A percentile compares a stretch with the other conserved stretches of the same genome.
These are phyloP conservation scores for Alternaria arbusti DNA, from an alignment of 2,329 filamentous ascomycete species.

Conservation along the genomic window DNA sequence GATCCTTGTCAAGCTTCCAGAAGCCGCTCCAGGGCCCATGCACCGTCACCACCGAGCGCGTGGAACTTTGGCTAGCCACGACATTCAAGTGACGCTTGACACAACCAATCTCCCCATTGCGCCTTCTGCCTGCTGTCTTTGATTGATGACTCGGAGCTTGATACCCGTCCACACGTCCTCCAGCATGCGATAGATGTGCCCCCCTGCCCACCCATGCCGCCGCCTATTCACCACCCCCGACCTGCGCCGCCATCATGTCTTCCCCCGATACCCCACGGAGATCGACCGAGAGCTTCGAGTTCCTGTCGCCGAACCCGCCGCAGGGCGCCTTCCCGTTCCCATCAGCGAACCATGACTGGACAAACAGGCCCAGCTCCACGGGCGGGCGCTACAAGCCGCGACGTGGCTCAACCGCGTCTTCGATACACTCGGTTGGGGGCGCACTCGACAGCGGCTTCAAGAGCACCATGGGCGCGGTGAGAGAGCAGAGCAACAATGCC, in stretches of 20 bases:
- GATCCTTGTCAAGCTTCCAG: conserved; percentile 10
- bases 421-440: conserved; percentile 86
- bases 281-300: conserved; percentile 58
- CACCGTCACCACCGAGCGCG: conserved; percentile 16
- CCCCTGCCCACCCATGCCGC: conserved; percentile 42
- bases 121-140: background rate
- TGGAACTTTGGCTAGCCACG: conserved; percentile 4
- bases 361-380: conserved; percentile 55
- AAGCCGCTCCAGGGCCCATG: conserved; percentile 10
- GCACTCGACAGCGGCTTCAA: conserved; percentile 73
- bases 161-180: background rate
- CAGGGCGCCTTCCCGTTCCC: conserved; percentile 62
- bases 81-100: conserved; percentile 4
- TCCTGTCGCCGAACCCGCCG: conserved; percentile 51
- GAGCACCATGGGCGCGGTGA: conserved; percentile 64
- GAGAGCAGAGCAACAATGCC: conserved; percentile 85
- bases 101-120: background rate
- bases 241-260: conserved; percentile 46
- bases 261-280: conserved; percentile 51
- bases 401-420: conserved; percentile 85
- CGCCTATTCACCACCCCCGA: conserved; percentile 34
- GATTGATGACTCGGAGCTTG: background rate
- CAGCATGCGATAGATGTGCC: conserved; percentile 20
- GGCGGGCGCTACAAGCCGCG: conserved; percentile 61
- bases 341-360: conserved; percentile 62